phyloP scores from a whole-genome alignment of 2,329 filamentous ascomycete genomes.

The Colletotrichum somersetense region DNA sequence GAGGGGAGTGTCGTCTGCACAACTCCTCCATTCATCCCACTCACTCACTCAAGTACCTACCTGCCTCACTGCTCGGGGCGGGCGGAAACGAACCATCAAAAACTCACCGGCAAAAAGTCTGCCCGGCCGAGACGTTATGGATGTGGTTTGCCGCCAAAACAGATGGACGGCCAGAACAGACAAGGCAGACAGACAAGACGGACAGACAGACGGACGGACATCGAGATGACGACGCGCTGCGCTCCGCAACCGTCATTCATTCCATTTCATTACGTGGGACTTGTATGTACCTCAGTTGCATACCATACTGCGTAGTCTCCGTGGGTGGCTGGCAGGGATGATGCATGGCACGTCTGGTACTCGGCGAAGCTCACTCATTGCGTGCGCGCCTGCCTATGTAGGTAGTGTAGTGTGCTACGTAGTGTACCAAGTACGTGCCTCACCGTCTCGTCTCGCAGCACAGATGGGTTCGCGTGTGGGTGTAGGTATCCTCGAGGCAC shows the following conservation, averaged over 20 bases:
- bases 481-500: background rate
- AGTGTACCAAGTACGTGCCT: constrained; percentile 5
- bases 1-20: background rate
- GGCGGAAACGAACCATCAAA: constrained; percentile 1
- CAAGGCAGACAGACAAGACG: background rate
- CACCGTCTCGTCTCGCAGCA: constrained; percentile 14
- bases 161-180: too few species aligned
- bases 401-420: too few species aligned
- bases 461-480: constrained; percentile 26
- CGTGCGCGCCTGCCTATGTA: constrained; percentile 4
- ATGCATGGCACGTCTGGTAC: constrained; percentile 12
- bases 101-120: constrained; percentile 19
- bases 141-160: constrained; percentile 13
- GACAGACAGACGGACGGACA: too few species aligned
- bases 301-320: constrained; percentile 5
- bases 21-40: background rate
- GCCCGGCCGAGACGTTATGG: constrained; percentile 37
- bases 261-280: too few species aligned
- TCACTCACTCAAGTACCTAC: background rate
- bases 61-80: constrained; percentile 1
- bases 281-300: too few species aligned
- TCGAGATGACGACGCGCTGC: constrained; percentile 28
- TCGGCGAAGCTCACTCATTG: constrained; percentile 28
- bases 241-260: constrained; percentile 34
- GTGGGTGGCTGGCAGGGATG: constrained; percentile 26